Conservation (phyloP, 2,329 filamentous ascomycete species). For the Alternaria alternata region DNA sequence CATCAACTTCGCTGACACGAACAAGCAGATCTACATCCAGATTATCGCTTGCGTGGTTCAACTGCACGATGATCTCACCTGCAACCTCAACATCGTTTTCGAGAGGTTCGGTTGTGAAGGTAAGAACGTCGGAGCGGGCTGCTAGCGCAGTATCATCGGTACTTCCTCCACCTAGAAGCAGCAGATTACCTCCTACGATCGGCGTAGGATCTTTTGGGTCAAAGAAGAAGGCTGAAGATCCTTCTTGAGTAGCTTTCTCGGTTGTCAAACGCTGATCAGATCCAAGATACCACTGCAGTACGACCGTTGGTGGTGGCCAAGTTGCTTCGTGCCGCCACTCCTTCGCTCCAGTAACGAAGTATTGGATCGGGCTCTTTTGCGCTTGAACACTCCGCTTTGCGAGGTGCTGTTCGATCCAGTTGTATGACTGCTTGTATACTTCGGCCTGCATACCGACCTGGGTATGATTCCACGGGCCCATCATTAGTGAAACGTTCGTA, state of each 20-base stretch:
- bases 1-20: no score
- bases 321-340: no score
- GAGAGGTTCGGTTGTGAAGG: not conserved
- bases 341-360: no score
- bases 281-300: no score
- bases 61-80: not conserved
- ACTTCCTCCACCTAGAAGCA: not conserved
- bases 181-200: not conserved
- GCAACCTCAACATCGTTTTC: not conserved
- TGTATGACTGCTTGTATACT: no score
- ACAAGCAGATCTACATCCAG: rapidly evolving
- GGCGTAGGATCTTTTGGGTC: not conserved
- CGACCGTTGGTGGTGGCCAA: no score
- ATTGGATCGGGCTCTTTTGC: no score
- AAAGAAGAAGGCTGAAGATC: rapidly evolving
- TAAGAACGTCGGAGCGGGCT: not conserved
- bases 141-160: not conserved
- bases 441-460: no score
- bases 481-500: no score
- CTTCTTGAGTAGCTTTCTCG: not conserved
- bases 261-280: not conserved
- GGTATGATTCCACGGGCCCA: no score
- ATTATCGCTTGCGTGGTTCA: not conserved
- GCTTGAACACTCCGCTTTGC: no score
- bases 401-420: no score